Evolutionary conservation across 2,329 filamentous ascomycete genomes (phyloP).

Genomic region (Pyrenochaeta sp.): DNA sequence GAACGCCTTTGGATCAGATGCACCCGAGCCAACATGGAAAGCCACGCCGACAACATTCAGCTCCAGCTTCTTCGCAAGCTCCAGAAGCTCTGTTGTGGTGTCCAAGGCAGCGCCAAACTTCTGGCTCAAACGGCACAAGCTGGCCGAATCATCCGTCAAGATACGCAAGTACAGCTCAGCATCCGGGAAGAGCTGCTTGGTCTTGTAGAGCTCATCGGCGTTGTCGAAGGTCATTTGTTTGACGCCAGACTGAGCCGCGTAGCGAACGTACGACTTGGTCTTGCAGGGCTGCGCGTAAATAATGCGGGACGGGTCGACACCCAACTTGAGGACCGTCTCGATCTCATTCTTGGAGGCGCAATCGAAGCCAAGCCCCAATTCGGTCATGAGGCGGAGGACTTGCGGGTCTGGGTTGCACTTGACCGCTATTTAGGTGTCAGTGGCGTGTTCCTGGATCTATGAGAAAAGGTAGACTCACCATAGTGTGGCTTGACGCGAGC

Average conservation of each 20-base stretch:
- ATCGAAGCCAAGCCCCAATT: constrained; percentile 93
- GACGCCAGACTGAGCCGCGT: constrained; percentile 83
- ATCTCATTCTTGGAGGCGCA: constrained; percentile 98
- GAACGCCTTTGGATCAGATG: constrained; percentile 91
- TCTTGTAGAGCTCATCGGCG: constrained; percentile 96
- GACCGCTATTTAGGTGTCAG: constrained; percentile 70
- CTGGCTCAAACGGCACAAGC: constrained; percentile 91
- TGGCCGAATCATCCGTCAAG: constrained; percentile 93
- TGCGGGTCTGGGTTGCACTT: constrained; percentile 97
- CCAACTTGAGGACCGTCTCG: constrained; percentile 84
- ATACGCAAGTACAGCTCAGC: constrained; percentile 95
- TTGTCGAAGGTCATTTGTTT: constrained; percentile 99
- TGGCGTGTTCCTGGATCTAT: background rate
- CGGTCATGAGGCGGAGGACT: constrained; percentile 85
- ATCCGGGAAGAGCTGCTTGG: constrained; percentile 86
- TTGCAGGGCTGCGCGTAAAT: constrained; percentile 99
- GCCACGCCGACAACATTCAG: constrained; percentile 95
- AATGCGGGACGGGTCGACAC: constrained; percentile 86
- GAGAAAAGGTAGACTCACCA: constrained; percentile 63
- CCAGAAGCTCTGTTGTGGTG: constrained; percentile 77
- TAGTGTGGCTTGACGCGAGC: constrained; percentile 95
- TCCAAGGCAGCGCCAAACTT: constrained; percentile 96
- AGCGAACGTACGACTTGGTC: constrained; percentile 96
- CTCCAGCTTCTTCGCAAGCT: constrained; percentile 79
- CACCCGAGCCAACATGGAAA: constrained; percentile 97